Percentiles rank a stretch among this genome's conserved stretches.
Evolutionary conservation across 768 basidiomycete species (phyloP).

Genomic region (Leucocoprinus sp.): DNA sequence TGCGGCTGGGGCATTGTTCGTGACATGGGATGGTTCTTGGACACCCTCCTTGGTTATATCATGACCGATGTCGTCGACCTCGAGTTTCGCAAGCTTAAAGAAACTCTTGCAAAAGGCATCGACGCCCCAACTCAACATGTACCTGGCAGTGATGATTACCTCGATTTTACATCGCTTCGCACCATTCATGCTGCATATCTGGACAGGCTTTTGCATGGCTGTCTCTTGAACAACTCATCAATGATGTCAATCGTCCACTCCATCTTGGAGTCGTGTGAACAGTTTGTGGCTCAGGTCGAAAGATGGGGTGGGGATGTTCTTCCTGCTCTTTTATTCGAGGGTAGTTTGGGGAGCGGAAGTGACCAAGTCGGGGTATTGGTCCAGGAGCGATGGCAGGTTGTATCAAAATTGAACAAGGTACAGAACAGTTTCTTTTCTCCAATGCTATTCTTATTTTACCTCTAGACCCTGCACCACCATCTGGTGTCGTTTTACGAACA

Average conservation of each 20-base stretch:
- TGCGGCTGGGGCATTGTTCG: slow-evolving; percentile 83
- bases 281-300: slow-evolving; percentile 82
- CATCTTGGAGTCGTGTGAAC: slow-evolving; percentile 77
- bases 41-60: slow-evolving; percentile 73
- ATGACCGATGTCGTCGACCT: slow-evolving; percentile 88
- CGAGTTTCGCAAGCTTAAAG: slow-evolving; percentile 69
- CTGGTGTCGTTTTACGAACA: slow-evolving; percentile 77
- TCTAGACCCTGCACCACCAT: slow-evolving; percentile 58
- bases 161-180: slow-evolving; percentile 85
- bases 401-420: slow-evolving; percentile 77
- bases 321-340: slow-evolving; percentile 77
- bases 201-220: slow-evolving; percentile 70
- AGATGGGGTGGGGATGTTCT: slow-evolving; percentile 89
- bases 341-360: slow-evolving; percentile 52
- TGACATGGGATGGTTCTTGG: slow-evolving; percentile 89
- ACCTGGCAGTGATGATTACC: slow-evolving; percentile 26
- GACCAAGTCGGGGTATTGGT: slow-evolving; percentile 68
- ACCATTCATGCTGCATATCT: slow-evolving; percentile 77
- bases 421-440: slow-evolving; percentile 12
- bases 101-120: slow-evolving; percentile 32
- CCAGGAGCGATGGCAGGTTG: slow-evolving; percentile 54
- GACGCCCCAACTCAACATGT: slow-evolving; percentile 8
- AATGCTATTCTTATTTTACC: not conserved
- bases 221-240: slow-evolving; percentile 59
- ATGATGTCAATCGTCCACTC: slow-evolving; percentile 57